Percentiles rank a stretch among this genome's conserved stretches.
phyloP scores from a whole-genome alignment of 495 filamentous ascomycete species.

The Copromyces sp. region DNA sequence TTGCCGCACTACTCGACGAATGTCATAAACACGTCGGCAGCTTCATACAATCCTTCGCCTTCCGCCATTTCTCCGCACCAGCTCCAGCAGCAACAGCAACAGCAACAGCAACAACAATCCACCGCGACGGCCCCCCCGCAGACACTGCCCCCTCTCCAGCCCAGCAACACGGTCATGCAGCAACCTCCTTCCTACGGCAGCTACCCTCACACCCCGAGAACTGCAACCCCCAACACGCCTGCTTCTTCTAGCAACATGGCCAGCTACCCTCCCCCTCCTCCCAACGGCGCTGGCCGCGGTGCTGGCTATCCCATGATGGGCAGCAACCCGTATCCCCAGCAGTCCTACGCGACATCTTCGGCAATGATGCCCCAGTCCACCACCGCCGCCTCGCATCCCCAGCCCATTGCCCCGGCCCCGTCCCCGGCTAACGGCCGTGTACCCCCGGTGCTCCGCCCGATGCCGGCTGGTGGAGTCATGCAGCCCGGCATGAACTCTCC shows the following conservation, averaged over 20 bases:
- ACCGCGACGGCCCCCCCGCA: slow-evolving; percentile 44
- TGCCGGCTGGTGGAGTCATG: slow-evolving; percentile 53
- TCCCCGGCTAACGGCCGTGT: slow-evolving; percentile 46
- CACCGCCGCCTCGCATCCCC: slow-evolving; percentile 54
- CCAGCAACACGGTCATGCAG: slow-evolving; percentile 51
- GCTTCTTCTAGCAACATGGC: slow-evolving; percentile 51
- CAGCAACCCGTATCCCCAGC: slow-evolving; percentile 43
- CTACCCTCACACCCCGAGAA: slow-evolving; percentile 54
- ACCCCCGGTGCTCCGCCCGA: slow-evolving; percentile 45
- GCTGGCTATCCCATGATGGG: slow-evolving; percentile 36
- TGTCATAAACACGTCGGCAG: slow-evolving; percentile 29
- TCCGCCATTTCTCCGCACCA: slow-evolving; percentile 20
- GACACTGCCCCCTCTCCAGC: slow-evolving; percentile 62
- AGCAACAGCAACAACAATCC: neutral
- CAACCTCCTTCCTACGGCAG: slow-evolving; percentile 42
- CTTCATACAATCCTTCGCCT: slow-evolving; percentile 23
- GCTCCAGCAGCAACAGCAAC: slow-evolving; percentile 6
- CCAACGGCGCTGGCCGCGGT: slow-evolving; percentile 44
- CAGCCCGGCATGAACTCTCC: slow-evolving; percentile 39
- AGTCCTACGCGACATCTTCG: slow-evolving; percentile 47
- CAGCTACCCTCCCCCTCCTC: slow-evolving; percentile 49
- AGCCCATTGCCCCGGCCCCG: slow-evolving; percentile 62
- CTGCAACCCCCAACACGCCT: slow-evolving; percentile 50
- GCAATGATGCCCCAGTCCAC: slow-evolving; percentile 57
- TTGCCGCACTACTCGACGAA: slow-evolving; percentile 26